Evolutionary conservation across 495 filamentous ascomycete genomes (phyloP).

Genomic region (Thermothielavioides terrestris): DNA sequence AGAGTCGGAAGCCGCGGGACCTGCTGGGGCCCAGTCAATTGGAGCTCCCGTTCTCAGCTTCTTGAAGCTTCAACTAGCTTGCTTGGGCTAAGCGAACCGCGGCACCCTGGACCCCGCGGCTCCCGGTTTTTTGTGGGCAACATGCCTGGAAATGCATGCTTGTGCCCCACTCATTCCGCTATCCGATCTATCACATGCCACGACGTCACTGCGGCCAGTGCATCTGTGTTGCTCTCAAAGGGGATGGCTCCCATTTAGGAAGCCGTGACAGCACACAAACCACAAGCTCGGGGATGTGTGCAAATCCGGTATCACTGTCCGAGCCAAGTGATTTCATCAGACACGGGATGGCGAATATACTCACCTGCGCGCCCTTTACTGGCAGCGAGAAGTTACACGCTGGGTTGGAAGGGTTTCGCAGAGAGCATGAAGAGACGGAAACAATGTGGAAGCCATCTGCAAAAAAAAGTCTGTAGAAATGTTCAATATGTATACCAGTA

Average conservation of each 20-base stretch:
- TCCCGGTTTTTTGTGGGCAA: background rate
- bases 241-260: background rate
- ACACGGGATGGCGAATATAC: background rate
- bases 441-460: no score
- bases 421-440: no score
- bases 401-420: no score
- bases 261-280: background rate
- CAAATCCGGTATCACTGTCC: background rate
- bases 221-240: background rate
- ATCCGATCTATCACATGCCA: constrained; percentile 20
- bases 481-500: no score
- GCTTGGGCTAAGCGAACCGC: background rate
- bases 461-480: no score
- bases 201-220: background rate
- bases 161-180: background rate
- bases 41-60: background rate
- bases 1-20: constrained; percentile 1
- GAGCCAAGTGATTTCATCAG: background rate
- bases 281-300: background rate
- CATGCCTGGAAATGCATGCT: background rate
- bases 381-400: no score
- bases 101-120: constrained; percentile 3
- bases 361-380: no score
- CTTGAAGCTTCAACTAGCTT: background rate
- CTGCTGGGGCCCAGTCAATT: no score